Evolutionary conservation across 2,329 filamentous ascomycete species (phyloP).

Genomic region (Cercospora sp.): DNA sequence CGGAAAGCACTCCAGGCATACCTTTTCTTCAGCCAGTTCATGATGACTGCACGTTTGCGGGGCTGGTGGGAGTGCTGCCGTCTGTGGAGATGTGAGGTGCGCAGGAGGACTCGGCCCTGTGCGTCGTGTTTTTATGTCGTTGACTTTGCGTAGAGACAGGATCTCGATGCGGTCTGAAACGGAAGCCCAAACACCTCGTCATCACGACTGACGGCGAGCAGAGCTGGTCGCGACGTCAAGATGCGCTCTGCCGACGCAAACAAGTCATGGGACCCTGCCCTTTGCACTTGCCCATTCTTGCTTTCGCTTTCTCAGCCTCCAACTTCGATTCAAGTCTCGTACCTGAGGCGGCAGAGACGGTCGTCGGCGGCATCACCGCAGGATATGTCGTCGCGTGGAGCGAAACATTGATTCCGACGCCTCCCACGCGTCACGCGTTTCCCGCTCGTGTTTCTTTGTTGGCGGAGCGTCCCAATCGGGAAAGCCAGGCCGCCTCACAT

Average conservation of each 20-base stretch:
- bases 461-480: neutral
- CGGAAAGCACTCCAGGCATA: conserved; percentile 43
- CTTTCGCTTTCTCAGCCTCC: neutral
- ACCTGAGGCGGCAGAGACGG: neutral
- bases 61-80: neutral
- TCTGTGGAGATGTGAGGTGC: neutral
- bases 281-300: neutral
- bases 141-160: neutral
- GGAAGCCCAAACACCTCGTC: conserved; percentile 6
- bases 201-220: neutral
- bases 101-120: neutral
- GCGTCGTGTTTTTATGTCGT: neutral
- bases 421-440: neutral
- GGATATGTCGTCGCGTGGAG: neutral
- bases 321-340: neutral
- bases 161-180: conserved; percentile 1
- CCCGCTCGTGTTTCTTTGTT: neutral
- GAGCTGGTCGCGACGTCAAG: neutral
- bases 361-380: neutral
- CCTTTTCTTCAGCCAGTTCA: conserved; percentile 94
- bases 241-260: neutral
- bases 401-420: neutral
- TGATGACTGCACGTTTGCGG: conserved; percentile 55
- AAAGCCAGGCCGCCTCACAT: neutral
- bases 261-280: conserved; percentile 6